Evolutionary conservation across 306 rosid genomes (phyloP).

Genomic region (Herpetospermum pedunculosum): DNA sequence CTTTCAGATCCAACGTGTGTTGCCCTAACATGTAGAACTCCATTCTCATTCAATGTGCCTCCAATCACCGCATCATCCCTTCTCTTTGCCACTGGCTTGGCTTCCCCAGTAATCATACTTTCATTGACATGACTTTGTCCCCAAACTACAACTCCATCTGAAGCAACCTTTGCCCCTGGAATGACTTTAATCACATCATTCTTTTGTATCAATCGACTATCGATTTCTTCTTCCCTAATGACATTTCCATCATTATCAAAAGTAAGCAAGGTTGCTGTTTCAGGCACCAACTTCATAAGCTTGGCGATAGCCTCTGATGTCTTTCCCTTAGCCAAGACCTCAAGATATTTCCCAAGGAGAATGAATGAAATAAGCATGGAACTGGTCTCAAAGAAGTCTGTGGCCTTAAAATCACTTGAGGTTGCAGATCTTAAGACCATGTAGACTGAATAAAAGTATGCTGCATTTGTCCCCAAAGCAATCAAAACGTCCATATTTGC

Average conservation of each 20-base stretch:
- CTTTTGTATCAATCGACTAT: conserved; percentile 53
- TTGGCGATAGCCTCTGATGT: conserved; percentile 78
- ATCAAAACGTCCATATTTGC: conserved; percentile 84
- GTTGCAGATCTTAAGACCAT: conserved; percentile 42
- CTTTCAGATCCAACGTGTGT: conserved; percentile 74
- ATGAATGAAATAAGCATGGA: conserved; percentile 76
- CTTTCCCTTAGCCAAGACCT: conserved; percentile 73
- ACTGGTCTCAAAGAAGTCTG: conserved; percentile 79
- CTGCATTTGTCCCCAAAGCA: conserved; percentile 77
- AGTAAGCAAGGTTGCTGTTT: conserved; percentile 38
- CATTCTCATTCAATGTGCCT: conserved; percentile 76
- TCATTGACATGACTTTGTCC: conserved; percentile 77
- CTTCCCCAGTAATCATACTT: conserved; percentile 91
- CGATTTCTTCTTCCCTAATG: conserved; percentile 39
- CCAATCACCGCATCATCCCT: conserved; percentile 62
- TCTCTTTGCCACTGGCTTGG: conserved; percentile 45
- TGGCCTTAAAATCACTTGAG: conserved; percentile 41
- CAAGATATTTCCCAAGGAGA: conserved; percentile 73
- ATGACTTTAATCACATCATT: conserved; percentile 54
- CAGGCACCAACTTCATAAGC: conserved; percentile 73
- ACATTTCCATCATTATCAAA: conserved; percentile 44
- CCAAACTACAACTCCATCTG: conserved; percentile 60
- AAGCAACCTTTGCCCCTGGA: conserved; percentile 75
- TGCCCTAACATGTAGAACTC: conserved; percentile 63
- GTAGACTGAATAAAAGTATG: conserved; percentile 76